These are phyloP conservation scores for Saturnispora kantuleensis DNA, from an alignment of 805 yeast species.

Conservation along the genomic window DNA sequence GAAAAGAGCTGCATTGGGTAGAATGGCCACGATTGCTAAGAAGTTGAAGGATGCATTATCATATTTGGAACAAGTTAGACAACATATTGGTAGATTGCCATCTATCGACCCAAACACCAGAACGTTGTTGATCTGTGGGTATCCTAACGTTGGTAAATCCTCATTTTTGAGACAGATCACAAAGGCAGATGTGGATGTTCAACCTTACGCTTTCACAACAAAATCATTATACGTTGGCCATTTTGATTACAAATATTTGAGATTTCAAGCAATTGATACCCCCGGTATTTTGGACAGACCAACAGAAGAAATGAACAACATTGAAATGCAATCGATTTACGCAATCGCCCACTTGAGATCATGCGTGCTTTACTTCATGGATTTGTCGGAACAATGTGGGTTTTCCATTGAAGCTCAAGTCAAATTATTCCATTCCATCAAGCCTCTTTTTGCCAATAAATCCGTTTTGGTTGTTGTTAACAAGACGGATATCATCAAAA, in stretches of 20 bases:
- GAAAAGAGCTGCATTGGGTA: conserved; percentile 97
- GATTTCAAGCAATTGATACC: conserved; percentile 98
- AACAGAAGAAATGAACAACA: conserved; percentile 98
- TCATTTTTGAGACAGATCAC: conserved; percentile 89
- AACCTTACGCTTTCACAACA: conserved; percentile 98
- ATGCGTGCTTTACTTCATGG: conserved; percentile 96
- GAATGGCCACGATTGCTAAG: conserved; percentile 98
- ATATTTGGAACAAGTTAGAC: conserved; percentile 97
- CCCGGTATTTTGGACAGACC: conserved; percentile 99
- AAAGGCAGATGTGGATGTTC: conserved; percentile 97
- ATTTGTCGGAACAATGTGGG: conserved; percentile 98
- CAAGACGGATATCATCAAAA: conserved; percentile 82
- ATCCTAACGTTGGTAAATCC: conserved; percentile 98
- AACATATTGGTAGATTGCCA: conserved; percentile 97
- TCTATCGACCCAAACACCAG: conserved; percentile 98
- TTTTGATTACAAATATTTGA: conserved; percentile 92
- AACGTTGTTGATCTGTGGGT: conserved; percentile 94
- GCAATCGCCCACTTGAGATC: conserved; percentile 98
- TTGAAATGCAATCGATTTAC: conserved; percentile 98
- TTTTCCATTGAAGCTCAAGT: conserved; percentile 96
- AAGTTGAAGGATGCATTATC: conserved; percentile 88
- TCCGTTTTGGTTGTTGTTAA: conserved; percentile 92
- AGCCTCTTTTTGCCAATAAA: conserved; percentile 95
- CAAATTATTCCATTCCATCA: conserved; percentile 90
- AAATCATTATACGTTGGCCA: conserved; percentile 97